phyloP scores from a whole-genome alignment of 73 alveolate genomes.

The Halteria grandinella region DNA sequence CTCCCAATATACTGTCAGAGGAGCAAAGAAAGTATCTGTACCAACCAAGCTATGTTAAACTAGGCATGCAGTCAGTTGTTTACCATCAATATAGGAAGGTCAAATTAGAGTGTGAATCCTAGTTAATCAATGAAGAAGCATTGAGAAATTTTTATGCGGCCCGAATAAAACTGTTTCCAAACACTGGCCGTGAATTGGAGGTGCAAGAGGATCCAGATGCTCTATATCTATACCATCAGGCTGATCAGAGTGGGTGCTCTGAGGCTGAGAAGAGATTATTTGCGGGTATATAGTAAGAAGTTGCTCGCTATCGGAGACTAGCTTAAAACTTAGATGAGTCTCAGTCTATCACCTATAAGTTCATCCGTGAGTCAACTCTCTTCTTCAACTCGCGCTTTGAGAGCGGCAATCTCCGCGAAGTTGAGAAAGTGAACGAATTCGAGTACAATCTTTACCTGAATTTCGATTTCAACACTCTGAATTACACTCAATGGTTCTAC shows the following conservation, averaged over 20 bases:
- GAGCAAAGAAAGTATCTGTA: slow-evolving; percentile 26
- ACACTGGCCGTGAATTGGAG: slow-evolving; percentile 36
- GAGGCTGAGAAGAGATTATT: slow-evolving; percentile 29
- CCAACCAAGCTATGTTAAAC: slow-evolving; percentile 40
- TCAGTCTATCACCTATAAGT: too few relatives aligned
- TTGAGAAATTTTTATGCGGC: slow-evolving; percentile 1
- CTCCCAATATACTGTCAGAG: too few relatives aligned
- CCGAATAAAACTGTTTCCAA: slow-evolving; percentile 32
- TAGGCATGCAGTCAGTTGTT: slow-evolving; percentile 11
- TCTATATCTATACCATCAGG: slow-evolving; percentile 19
- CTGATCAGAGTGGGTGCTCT: slow-evolving; percentile 33
- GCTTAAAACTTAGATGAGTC: too few relatives aligned
- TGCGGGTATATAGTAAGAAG: too few relatives aligned
- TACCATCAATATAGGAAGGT: slow-evolving; percentile 29
- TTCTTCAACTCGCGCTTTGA: slow-evolving; percentile 51
- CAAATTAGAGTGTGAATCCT: slow-evolving; percentile 10
- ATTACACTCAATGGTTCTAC: slow-evolving; percentile 57
- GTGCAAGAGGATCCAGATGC: slow-evolving; percentile 49
- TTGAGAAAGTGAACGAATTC: slow-evolving; percentile 10
- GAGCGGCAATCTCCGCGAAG: slow-evolving; percentile 53
- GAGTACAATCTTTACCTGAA: slow-evolving; percentile 37
- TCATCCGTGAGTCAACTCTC: too few relatives aligned
- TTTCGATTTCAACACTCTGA: slow-evolving; percentile 21
- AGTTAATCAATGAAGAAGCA: neutral
- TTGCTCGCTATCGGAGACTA: too few relatives aligned